These are phyloP conservation scores for Suillus weaverae DNA, from an alignment of 768 basidiomycete genomes.

Conservation along the genomic window DNA sequence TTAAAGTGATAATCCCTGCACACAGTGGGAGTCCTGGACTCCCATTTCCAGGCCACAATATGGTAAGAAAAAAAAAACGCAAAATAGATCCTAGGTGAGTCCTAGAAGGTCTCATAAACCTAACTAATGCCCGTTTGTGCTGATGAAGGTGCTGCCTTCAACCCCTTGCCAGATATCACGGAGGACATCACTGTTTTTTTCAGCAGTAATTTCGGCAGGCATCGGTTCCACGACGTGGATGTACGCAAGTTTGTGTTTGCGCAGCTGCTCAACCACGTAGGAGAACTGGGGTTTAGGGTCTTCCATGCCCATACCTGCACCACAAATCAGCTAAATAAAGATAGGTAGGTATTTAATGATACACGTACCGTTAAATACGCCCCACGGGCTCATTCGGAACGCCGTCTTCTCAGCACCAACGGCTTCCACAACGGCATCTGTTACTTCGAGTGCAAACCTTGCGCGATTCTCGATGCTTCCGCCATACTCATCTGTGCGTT, in stretches of 20 bases:
- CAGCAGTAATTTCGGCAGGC: slow-evolving; percentile 12
- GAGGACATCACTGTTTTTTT: slow-evolving; percentile 42
- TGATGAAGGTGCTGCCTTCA: slow-evolving; percentile 38
- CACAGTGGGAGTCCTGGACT: no score
- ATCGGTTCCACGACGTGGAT: slow-evolving; percentile 50
- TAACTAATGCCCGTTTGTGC: slow-evolving; percentile 31
- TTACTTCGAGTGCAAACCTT: slow-evolving; percentile 55
- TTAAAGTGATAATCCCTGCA: no score
- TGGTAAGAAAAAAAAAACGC: no score
- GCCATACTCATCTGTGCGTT: slow-evolving; percentile 66
- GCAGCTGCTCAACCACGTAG: slow-evolving; percentile 45
- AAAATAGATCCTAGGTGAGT: no score
- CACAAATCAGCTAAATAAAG: slow-evolving; percentile 16
- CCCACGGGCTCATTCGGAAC: slow-evolving; percentile 62
- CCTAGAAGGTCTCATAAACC: no score
- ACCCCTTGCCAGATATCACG: slow-evolving; percentile 41
- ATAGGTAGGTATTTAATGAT: not conserved
- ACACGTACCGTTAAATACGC: slow-evolving; percentile 16
- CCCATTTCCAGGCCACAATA: no score
- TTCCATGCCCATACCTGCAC: slow-evolving; percentile 48
- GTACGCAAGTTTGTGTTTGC: slow-evolving; percentile 45
- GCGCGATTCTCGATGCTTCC: slow-evolving; percentile 62
- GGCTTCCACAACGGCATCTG: slow-evolving; percentile 49
- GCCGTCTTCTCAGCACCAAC: slow-evolving; percentile 54
- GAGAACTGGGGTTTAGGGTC: slow-evolving; percentile 57